Conservation (phyloP, 2,329 filamentous ascomycete genomes). For the Lasiodiplodia hormozganensis region DNA sequence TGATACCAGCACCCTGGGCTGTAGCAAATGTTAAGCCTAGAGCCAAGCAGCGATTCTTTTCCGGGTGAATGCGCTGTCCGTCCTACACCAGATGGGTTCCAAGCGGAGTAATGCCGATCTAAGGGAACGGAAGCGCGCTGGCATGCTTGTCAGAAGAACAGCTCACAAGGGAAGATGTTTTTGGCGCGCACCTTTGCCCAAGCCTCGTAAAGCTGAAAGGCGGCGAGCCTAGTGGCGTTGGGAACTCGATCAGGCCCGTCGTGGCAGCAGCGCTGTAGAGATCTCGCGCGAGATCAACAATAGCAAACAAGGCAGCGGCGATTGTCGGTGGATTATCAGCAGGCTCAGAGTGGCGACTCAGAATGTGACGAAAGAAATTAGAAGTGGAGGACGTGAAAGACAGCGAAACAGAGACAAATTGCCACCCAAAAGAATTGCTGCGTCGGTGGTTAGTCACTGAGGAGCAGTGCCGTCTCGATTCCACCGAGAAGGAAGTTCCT, state of each 20-base stretch:
- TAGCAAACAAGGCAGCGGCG: constrained; percentile 14
- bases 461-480: neutral
- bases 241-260: neutral
- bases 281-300: constrained; percentile 4
- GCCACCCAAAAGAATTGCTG: constrained; percentile 18
- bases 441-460: constrained; percentile 3
- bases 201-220: neutral
- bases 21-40: neutral
- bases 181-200: constrained; percentile 20
- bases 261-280: neutral
- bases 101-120: neutral
- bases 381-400: neutral
- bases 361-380: neutral
- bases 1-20: neutral
- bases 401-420: constrained; percentile 12
- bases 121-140: constrained; percentile 14
- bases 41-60: neutral
- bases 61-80: neutral
- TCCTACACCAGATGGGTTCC: constrained; percentile 2
- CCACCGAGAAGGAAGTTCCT: neutral
- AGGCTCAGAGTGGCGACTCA: neutral
- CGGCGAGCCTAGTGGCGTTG: neutral
- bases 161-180: neutral
- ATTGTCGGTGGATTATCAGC: constrained; percentile 10
- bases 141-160: constrained; percentile 26